These are phyloP conservation scores for Beauveria asiatica DNA, from an alignment of 2,329 filamentous ascomycete genomes.

Conservation along the genomic window DNA sequence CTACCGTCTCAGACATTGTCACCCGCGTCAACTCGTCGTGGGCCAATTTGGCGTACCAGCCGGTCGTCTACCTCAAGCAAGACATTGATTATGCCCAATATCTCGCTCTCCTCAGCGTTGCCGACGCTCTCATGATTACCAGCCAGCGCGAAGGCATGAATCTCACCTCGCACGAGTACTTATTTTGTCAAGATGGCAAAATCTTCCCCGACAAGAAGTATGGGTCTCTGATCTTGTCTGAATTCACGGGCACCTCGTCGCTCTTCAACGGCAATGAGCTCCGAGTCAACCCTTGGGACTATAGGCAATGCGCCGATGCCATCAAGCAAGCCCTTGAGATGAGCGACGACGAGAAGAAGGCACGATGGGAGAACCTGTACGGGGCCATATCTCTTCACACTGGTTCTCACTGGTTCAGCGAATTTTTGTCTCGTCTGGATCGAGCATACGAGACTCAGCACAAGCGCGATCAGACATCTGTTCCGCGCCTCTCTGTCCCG, in stretches of 20 bases:
- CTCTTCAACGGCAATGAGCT: constrained; percentile 76
- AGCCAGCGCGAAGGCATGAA: constrained; percentile 97
- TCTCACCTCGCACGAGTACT: constrained; percentile 85
- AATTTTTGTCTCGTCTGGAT: constrained; percentile 62
- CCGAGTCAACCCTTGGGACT: constrained; percentile 92
- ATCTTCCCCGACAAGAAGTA: constrained; percentile 64
- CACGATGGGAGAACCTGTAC: constrained; percentile 67
- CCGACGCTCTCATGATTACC: constrained; percentile 88
- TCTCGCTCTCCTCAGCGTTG: constrained; percentile 80
- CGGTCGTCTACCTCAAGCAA: constrained; percentile 87
- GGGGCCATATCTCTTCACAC: constrained; percentile 71
- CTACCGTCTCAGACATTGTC: constrained; percentile 85
- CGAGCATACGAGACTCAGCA: constrained; percentile 78
- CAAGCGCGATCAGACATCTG: constrained; percentile 72
- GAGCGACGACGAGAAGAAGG: constrained; percentile 61
- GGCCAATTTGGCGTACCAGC: constrained; percentile 85
- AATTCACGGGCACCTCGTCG: constrained; percentile 87
- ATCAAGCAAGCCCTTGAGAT: constrained; percentile 81
- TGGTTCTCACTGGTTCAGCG: constrained; percentile 76
- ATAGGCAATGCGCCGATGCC: constrained; percentile 76
- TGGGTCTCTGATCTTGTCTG: constrained; percentile 82
- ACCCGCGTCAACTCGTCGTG: constrained; percentile 88
- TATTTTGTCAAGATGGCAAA: constrained; percentile 84
- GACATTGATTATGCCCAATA: constrained; percentile 92
- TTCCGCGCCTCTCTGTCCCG: constrained; percentile 71